phyloP scores from a whole-genome alignment of 192 early-diverging fungal species.

The Gigaspora rosea region DNA sequence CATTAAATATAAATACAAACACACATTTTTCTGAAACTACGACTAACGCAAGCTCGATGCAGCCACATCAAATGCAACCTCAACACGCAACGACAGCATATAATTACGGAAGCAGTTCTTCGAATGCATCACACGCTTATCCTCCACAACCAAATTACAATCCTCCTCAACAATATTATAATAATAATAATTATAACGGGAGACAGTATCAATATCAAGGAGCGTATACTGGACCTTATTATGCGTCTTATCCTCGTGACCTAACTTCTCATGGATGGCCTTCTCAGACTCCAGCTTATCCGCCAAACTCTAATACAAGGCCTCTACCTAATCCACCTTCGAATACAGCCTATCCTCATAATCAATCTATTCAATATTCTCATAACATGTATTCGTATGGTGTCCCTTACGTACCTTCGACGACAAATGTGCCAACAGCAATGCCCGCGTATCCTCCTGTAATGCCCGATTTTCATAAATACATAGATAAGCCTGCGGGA shows the following conservation, averaged over 20 bases:
- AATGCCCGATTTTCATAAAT: slow-evolving; percentile 20
- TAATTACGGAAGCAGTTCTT: too few species aligned
- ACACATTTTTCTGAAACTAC: too few species aligned
- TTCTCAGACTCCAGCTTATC: neutral
- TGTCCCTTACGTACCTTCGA: neutral
- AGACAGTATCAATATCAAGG: neutral
- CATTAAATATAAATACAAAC: too few species aligned
- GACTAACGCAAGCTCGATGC: too few species aligned
- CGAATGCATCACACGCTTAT: too few species aligned
- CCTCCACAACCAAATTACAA: too few species aligned
- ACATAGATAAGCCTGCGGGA: neutral
- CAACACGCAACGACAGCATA: too few species aligned
- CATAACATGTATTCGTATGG: neutral
- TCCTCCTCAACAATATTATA: too few species aligned
- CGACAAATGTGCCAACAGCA: neutral
- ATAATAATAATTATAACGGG: neutral
- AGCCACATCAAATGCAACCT: too few species aligned
- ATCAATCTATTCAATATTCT: neutral
- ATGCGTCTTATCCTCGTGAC: slow-evolving; percentile 16
- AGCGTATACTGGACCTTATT: slow-evolving; percentile 9
- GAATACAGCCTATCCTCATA: neutral
- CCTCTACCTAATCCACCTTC: slow-evolving; percentile 4
- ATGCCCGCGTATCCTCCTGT: neutral
- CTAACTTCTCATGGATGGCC: slow-evolving; percentile 26
- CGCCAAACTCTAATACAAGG: neutral